Evolutionary conservation across 768 basidiomycete genomes (phyloP).

Genomic region (Amanita molliuscula): DNA sequence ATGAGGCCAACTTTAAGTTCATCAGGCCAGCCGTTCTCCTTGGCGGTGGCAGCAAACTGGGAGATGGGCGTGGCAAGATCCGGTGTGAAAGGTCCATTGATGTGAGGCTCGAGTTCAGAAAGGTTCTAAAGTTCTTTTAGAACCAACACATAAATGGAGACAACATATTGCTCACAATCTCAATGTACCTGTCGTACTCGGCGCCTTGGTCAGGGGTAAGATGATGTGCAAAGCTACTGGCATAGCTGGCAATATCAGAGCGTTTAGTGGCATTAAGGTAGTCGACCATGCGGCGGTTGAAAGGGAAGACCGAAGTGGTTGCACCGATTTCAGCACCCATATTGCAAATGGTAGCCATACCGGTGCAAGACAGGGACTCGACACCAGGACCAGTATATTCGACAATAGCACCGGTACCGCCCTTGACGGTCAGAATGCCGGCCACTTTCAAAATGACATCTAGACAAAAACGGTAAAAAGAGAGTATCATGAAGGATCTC

Average conservation of each 20-base stretch:
- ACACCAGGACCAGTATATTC: slow-evolving; percentile 96
- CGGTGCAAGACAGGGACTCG: slow-evolving; percentile 92
- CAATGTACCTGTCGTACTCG: slow-evolving; percentile 90
- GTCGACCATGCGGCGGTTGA: slow-evolving; percentile 88
- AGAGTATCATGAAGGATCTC: neutral
- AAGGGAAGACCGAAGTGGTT: slow-evolving; percentile 98
- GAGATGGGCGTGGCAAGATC: slow-evolving; percentile 98
- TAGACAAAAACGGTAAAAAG: slow-evolving; percentile 19
- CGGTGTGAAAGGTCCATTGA: slow-evolving; percentile 99
- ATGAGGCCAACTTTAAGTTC: slow-evolving; percentile 97
- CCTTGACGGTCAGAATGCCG: slow-evolving; percentile 98
- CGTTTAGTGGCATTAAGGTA: slow-evolving; percentile 97
- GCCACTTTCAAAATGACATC: slow-evolving; percentile 99
- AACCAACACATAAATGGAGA: neutral
- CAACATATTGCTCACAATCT: slow-evolving; percentile 56
- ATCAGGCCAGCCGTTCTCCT: slow-evolving; percentile 93
- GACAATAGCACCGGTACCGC: slow-evolving; percentile 97
- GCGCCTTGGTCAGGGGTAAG: slow-evolving; percentile 77
- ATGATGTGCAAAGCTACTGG: slow-evolving; percentile 84
- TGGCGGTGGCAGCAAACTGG: slow-evolving; percentile 84
- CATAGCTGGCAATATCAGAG: slow-evolving; percentile 77
- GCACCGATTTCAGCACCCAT: slow-evolving; percentile 99
- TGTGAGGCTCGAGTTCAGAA: slow-evolving; percentile 95
- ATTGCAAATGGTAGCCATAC: slow-evolving; percentile 99
- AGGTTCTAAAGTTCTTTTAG: slow-evolving; percentile 51